Conservation (phyloP, 208 protist genomes). For the Leishmania tarentolae region DNA sequence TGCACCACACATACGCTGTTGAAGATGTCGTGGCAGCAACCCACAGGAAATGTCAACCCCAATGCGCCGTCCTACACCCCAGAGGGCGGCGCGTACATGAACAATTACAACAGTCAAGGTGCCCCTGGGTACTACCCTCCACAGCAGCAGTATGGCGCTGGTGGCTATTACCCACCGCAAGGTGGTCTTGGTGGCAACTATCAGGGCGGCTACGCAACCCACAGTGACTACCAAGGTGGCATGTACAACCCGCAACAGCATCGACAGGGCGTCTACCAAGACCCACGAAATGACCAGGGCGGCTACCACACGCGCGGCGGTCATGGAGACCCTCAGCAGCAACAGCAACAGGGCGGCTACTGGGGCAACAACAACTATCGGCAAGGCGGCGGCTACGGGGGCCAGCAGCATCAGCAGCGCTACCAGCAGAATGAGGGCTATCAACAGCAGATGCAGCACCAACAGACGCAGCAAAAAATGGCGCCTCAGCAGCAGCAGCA, state of each 20-base stretch:
- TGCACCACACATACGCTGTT: too few relatives aligned
- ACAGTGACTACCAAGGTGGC: background rate
- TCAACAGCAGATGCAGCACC: constrained; percentile 25
- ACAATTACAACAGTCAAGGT: constrained; percentile 15
- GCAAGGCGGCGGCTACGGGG: constrained; percentile 19
- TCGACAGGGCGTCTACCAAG: constrained; percentile 12
- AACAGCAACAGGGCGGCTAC: constrained; percentile 17
- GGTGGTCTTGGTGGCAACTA: background rate
- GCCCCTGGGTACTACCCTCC: constrained; percentile 36
- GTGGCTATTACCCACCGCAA: constrained; percentile 35
- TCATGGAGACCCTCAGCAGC: constrained; percentile 8
- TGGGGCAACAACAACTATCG: constrained; percentile 12
- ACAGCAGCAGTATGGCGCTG: constrained; percentile 25
- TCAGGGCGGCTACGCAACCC: constrained; percentile 24
- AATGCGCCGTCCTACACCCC: constrained; percentile 38
- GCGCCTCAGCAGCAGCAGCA: constrained; percentile 6
- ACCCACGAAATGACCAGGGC: constrained; percentile 15
- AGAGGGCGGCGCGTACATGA: background rate
- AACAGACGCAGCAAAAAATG: too few relatives aligned
- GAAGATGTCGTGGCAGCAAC: constrained; percentile 79
- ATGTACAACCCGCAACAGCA: constrained; percentile 16
- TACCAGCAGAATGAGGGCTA: constrained; percentile 17
- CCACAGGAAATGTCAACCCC: constrained; percentile 57
- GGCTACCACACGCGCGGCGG: constrained; percentile 28
- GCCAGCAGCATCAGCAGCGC: constrained; percentile 27